Percentiles rank a stretch among this genome's conserved stretches.
These are phyloP conservation scores for Fusarium sacchari DNA, from an alignment of 2,329 filamentous ascomycete genomes.

Conservation along the genomic window DNA sequence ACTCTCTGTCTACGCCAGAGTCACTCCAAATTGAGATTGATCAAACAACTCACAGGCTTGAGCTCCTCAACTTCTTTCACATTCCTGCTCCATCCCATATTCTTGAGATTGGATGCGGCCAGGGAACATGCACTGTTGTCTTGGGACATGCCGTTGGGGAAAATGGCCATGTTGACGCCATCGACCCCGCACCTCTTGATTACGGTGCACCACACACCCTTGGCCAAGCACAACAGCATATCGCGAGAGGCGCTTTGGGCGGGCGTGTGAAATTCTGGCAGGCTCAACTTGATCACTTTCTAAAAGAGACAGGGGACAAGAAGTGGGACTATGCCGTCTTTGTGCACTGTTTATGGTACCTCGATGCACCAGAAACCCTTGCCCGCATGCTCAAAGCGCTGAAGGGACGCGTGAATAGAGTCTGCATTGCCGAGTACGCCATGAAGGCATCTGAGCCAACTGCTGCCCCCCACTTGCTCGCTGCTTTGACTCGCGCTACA, in stretches of 20 bases:
- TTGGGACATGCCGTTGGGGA: background rate
- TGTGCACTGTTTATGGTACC: slow-evolving; percentile 15
- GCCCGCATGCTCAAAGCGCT: background rate
- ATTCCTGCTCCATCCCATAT: background rate
- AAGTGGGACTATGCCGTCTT: slow-evolving; percentile 11
- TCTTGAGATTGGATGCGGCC: slow-evolving; percentile 8
- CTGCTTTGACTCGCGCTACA: slow-evolving; percentile 1
- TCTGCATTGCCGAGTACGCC: slow-evolving; percentile 11
- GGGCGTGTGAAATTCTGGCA: background rate
- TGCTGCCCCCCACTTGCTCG: slow-evolving; percentile 3
- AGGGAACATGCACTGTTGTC: slow-evolving; percentile 19
- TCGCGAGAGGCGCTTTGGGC: background rate
- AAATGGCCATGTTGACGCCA: background rate
- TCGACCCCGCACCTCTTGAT: slow-evolving; percentile 15
- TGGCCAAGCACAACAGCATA: slow-evolving; percentile 6
- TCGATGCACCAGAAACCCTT: background rate
- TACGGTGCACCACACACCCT: slow-evolving; percentile 20
- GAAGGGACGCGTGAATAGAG: background rate
- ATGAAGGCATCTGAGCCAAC: slow-evolving; percentile 7
- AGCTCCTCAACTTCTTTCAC: background rate
- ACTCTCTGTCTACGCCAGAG: background rate
- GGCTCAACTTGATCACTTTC: background rate
- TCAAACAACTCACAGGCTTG: background rate
- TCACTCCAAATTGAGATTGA: slow-evolving; percentile 7
- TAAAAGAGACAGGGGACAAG: background rate